phyloP scores from a whole-genome alignment of 2,329 filamentous ascomycete species.

The Aspergillus sp. region DNA sequence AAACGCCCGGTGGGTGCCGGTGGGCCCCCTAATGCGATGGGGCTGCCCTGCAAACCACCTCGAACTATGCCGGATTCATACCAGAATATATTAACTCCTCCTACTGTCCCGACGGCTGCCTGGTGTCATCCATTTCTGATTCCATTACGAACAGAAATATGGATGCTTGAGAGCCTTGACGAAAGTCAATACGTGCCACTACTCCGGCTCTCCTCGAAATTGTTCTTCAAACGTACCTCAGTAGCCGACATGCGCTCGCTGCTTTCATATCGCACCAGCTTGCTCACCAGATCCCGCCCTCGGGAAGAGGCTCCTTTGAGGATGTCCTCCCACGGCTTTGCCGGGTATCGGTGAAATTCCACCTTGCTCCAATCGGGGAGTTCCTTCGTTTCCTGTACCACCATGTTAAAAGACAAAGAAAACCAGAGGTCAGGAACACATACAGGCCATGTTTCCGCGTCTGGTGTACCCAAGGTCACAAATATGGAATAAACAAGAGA shows the following conservation, averaged over 20 bases:
- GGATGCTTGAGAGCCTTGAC: conserved; percentile 37
- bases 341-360: conserved; percentile 72
- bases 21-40: conserved; percentile 1
- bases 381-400: conserved; percentile 32
- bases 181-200: background rate
- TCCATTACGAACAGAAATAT: conserved; percentile 27
- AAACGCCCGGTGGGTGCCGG: conserved; percentile 8
- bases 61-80: conserved; percentile 2
- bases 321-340: conserved; percentile 66
- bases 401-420: conserved; percentile 1
- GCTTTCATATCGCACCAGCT: conserved; percentile 71
- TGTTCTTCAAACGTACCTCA: conserved; percentile 45
- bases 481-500: conserved; percentile 91
- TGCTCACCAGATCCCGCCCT: conserved; percentile 64
- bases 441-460: conserved; percentile 76
- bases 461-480: conserved; percentile 83
- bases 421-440: conserved; percentile 21
- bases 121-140: too few relatives aligned
- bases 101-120: background rate
- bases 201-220: background rate
- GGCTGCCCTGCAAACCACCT: background rate
- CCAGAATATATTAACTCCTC: background rate
- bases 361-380: conserved; percentile 87
- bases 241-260: conserved; percentile 63
- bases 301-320: conserved; percentile 59